A percentile compares a stretch with the other conserved stretches of the same genome.
Conservation (phyloP, 2,329 filamentous ascomycete genomes). For the Zopfia rhizophila region DNA sequence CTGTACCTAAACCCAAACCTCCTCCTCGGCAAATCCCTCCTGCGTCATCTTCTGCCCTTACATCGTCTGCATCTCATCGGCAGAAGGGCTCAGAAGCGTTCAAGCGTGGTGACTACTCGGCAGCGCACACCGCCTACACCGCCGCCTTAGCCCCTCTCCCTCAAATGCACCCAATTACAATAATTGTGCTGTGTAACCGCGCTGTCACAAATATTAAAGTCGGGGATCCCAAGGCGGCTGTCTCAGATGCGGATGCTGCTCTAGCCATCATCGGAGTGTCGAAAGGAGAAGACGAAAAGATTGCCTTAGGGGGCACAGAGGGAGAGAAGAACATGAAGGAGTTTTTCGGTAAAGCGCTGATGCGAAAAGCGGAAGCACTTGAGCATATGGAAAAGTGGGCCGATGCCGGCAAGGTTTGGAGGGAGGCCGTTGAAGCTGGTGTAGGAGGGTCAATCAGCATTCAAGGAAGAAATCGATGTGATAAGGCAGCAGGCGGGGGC, state of each 20-base stretch:
- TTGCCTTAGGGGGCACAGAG: slow-evolving; percentile 71
- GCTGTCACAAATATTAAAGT: slow-evolving; percentile 91
- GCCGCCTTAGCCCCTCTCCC: slow-evolving; percentile 80
- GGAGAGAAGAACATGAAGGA: slow-evolving; percentile 86
- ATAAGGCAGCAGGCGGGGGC: slow-evolving; percentile 73
- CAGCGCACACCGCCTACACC: slow-evolving; percentile 85
- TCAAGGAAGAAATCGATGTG: slow-evolving; percentile 87
- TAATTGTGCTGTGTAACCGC: slow-evolving; percentile 91
- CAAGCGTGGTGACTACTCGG: slow-evolving; percentile 91
- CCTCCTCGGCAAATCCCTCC: slow-evolving; percentile 71
- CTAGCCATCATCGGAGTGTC: slow-evolving; percentile 81
- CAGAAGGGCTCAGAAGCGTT: slow-evolving; percentile 87
- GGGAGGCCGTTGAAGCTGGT: slow-evolving; percentile 81
- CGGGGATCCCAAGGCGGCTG: slow-evolving; percentile 87
- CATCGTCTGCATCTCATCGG: slow-evolving; percentile 80
- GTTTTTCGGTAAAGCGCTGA: slow-evolving; percentile 91
- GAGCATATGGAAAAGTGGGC: slow-evolving; percentile 96
- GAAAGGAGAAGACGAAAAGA: slow-evolving; percentile 81
- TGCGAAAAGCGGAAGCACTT: slow-evolving; percentile 92
- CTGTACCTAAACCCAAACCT: slow-evolving; percentile 58
- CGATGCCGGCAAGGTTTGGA: slow-evolving; percentile 85
- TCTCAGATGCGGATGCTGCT: slow-evolving; percentile 84
- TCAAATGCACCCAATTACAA: slow-evolving; percentile 80
- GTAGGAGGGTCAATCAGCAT: slow-evolving; percentile 87
- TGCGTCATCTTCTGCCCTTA: slow-evolving; percentile 74